Conservation (phyloP, 257 asterid genomes). For the Salvia splendens region DNA sequence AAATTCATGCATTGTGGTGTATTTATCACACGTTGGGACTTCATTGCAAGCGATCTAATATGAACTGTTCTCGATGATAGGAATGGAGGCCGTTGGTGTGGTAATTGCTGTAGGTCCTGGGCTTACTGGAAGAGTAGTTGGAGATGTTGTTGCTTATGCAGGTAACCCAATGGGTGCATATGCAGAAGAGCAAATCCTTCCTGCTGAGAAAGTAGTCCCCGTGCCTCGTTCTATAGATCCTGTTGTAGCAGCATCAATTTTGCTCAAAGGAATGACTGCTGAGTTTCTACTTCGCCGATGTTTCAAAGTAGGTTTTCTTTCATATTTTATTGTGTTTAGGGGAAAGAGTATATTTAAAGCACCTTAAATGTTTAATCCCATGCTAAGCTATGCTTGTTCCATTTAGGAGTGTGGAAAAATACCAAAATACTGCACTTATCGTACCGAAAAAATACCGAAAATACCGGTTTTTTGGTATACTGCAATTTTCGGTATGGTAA, state of each 20-base stretch:
- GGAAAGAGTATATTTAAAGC: neutral
- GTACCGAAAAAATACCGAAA: too few relatives aligned
- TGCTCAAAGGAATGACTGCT: slow-evolving; percentile 93
- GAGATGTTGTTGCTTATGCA: slow-evolving; percentile 89
- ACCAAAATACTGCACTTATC: too few relatives aligned
- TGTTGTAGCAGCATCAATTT: slow-evolving; percentile 64
- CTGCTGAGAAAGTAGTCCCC: slow-evolving; percentile 79
- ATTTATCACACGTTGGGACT: neutral
- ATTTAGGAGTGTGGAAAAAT: too few relatives aligned
- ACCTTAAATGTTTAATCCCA: neutral
- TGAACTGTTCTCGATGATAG: slow-evolving; percentile 38
- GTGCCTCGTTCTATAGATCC: slow-evolving; percentile 85
- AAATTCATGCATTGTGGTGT: neutral
- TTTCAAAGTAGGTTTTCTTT: slow-evolving; percentile 58
- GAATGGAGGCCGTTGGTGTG: slow-evolving; percentile 95
- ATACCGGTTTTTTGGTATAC: too few relatives aligned
- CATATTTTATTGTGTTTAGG: neutral
- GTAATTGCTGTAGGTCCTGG: slow-evolving; percentile 94
- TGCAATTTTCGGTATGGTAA: too few relatives aligned
- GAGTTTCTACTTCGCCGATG: slow-evolving; percentile 72
- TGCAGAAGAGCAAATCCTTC: slow-evolving; percentile 90
- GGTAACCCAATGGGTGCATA: slow-evolving; percentile 87
- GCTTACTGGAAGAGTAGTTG: slow-evolving; percentile 70
- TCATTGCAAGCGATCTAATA: neutral
- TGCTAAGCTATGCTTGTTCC: neutral